These are phyloP conservation scores for Vigna hirtella DNA, from an alignment of 306 rosid genomes.

Conservation along the genomic window DNA sequence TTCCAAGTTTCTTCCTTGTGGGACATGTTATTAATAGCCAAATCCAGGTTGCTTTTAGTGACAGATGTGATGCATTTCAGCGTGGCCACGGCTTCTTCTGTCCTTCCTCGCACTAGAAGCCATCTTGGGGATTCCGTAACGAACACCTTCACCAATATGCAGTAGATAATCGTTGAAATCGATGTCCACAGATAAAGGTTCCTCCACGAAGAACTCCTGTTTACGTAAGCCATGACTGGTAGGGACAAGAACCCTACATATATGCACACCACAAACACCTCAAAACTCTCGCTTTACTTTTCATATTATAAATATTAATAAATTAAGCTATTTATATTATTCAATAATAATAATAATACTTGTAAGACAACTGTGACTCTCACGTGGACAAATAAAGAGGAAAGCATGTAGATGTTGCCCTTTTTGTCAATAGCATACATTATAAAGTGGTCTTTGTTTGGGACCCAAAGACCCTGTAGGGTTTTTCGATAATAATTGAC, in stretches of 20 bases:
- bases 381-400: too few relatives aligned
- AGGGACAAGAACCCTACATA: slow-evolving; percentile 54
- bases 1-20: slow-evolving; percentile 36
- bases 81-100: slow-evolving; percentile 53
- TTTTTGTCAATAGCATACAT: too few relatives aligned
- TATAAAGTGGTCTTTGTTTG: too few relatives aligned
- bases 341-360: too few relatives aligned
- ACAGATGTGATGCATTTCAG: slow-evolving; percentile 37
- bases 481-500: too few relatives aligned
- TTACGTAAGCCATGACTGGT: slow-evolving; percentile 54
- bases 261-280: not conserved
- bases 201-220: slow-evolving; percentile 54
- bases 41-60: not conserved
- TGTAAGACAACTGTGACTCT: too few relatives aligned
- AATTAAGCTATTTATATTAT: too few relatives aligned
- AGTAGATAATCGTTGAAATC: slow-evolving; percentile 48
- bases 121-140: slow-evolving; percentile 68
- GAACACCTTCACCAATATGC: slow-evolving; percentile 25
- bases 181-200: slow-evolving; percentile 61
- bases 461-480: too few relatives aligned
- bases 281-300: too few relatives aligned
- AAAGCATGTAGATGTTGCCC: too few relatives aligned
- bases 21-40: slow-evolving; percentile 43
- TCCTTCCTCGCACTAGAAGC: slow-evolving; percentile 58
- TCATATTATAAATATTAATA: too few relatives aligned